Evolutionary conservation across 2,329 filamentous ascomycete genomes (phyloP).

Genomic region (Alternaria dauci): DNA sequence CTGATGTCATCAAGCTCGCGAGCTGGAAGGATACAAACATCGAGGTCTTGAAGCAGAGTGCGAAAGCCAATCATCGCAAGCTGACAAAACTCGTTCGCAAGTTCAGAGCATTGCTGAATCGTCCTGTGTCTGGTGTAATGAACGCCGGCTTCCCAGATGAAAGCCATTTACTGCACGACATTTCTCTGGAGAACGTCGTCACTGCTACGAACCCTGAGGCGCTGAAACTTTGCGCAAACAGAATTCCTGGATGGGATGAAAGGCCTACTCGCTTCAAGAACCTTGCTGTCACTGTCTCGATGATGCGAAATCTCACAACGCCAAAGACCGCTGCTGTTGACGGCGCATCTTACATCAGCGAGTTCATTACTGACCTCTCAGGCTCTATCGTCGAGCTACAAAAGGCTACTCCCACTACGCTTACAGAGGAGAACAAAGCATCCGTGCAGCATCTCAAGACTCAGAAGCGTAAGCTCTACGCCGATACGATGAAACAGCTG

Average conservation of each 20-base stretch:
- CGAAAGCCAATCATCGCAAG: constrained; percentile 87
- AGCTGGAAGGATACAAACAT: constrained; percentile 99
- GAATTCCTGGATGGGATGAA: constrained; percentile 44
- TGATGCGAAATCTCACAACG: constrained; percentile 73
- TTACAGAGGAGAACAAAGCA: constrained; percentile 88
- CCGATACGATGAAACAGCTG: constrained; percentile 83
- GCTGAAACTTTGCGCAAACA: constrained; percentile 32
- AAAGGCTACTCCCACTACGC: constrained; percentile 79
- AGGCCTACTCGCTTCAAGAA: constrained; percentile 75
- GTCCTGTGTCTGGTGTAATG: constrained; percentile 72
- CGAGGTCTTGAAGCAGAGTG: constrained; percentile 84
- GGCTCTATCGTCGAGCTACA: constrained; percentile 76
- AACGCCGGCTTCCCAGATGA: constrained; percentile 44
- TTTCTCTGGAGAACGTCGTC: constrained; percentile 22
- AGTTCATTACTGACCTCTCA: constrained; percentile 74
- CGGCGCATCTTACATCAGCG: constrained; percentile 67
- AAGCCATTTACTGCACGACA: constrained; percentile 12
- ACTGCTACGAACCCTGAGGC: constrained; percentile 23
- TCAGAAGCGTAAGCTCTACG: constrained; percentile 87
- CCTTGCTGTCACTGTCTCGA: constrained; percentile 71
- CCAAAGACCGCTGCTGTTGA: constrained; percentile 63
- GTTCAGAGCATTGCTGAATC: constrained; percentile 80
- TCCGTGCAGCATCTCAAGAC: constrained; percentile 87
- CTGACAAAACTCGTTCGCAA: constrained; percentile 91
- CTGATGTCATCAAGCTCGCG: constrained; percentile 88